phyloP scores from a whole-genome alignment of 257 asterid species.

The Solanum verrucosum region DNA sequence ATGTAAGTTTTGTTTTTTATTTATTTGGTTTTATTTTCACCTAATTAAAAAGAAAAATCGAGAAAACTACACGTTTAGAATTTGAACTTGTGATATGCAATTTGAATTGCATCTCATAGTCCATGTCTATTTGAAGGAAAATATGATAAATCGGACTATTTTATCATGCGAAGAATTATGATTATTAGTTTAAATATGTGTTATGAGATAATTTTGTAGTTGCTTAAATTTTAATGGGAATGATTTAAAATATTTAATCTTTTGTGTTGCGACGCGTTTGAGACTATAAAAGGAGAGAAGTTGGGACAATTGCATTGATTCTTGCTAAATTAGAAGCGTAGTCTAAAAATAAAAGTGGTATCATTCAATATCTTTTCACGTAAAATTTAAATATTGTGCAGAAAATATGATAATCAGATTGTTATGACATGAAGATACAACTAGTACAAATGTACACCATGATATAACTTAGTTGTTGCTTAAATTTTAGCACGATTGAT shows the following conservation, averaged over 20 bases:
- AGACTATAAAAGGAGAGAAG: neutral
- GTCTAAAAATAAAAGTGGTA: neutral
- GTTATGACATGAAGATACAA: too few species aligned
- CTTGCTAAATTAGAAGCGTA: neutral
- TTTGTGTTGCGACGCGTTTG: neutral
- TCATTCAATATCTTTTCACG: too few species aligned
- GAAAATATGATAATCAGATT: too few species aligned
- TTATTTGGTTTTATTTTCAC: neutral
- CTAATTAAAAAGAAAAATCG: neutral
- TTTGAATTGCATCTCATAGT: neutral
- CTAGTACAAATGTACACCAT: neutral
- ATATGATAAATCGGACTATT: neutral
- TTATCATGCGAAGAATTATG: neutral
- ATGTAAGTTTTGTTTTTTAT: neutral
- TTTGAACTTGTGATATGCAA: neutral
- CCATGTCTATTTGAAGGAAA: neutral
- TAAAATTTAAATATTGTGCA: too few species aligned
- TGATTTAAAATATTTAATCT: too few species aligned
- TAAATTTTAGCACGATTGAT: neutral
- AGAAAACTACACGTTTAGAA: neutral
- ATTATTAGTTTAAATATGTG: neutral
- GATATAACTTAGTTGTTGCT: neutral
- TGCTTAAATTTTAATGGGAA: neutral
- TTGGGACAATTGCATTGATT: neutral
- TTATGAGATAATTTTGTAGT: neutral